Percentiles rank a stretch among this genome's conserved stretches.
phyloP scores from a whole-genome alignment of 768 basidiomycete species.

The Phylloporus sp. region DNA sequence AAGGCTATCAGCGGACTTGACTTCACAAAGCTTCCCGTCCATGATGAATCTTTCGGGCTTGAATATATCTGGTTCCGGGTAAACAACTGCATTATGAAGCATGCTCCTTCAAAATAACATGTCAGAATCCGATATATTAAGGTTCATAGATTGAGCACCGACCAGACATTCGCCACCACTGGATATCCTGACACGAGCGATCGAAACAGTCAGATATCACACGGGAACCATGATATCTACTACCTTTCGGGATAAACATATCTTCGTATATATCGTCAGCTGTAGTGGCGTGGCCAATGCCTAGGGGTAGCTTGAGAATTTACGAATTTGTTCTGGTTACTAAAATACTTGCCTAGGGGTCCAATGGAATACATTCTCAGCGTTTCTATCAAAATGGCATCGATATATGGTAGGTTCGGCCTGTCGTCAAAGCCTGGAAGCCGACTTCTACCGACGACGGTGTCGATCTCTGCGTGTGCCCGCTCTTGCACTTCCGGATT shows the following conservation, averaged over 20 bases:
- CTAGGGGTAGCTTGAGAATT: constrained; percentile 3
- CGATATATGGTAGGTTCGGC: constrained; percentile 25
- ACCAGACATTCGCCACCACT: neutral
- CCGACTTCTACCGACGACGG: constrained; percentile 25
- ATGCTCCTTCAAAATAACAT: neutral
- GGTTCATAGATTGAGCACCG: neutral
- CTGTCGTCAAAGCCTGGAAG: constrained; percentile 27
- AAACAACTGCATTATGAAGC: neutral
- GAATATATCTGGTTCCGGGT: neutral
- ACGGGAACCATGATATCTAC: too few species aligned
- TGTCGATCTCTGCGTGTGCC: constrained; percentile 30
- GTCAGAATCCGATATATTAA: neutral
- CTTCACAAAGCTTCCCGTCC: neutral
- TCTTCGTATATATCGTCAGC: neutral
- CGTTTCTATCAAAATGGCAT: constrained; percentile 29
- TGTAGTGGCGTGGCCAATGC: neutral
- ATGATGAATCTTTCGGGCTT: neutral
- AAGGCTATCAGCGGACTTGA: neutral
- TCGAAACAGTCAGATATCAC: neutral
- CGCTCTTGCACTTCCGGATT: constrained; percentile 28
- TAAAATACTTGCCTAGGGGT: constrained; percentile 21
- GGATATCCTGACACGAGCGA: neutral
- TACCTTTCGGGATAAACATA: neutral
- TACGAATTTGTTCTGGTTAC: neutral
- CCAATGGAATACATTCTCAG: constrained; percentile 26